These are phyloP conservation scores for Ceratobasidium sp. DNA, from an alignment of 1,284 basidiomycete genomes.

Conservation along the genomic window DNA sequence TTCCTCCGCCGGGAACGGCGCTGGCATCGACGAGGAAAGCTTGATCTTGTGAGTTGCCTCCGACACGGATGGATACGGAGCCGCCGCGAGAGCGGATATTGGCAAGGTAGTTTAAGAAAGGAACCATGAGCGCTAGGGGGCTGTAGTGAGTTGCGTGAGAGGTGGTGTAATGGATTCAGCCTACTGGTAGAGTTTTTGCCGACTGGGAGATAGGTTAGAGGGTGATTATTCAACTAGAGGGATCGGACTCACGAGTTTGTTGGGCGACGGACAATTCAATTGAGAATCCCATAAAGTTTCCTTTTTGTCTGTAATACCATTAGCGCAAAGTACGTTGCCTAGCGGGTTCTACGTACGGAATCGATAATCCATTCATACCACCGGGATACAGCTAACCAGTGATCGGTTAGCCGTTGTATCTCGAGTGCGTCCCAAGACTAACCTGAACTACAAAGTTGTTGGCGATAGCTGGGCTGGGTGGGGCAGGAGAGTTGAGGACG, in stretches of 20 bases:
- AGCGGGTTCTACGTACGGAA: neutral
- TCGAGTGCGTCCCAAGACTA: neutral
- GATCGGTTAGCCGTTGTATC: neutral
- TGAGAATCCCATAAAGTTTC: conserved; percentile 39
- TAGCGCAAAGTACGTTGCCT: neutral
- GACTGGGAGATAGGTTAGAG: neutral
- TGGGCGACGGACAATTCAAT: conserved; percentile 40
- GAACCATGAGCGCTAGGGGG: conserved; percentile 41
- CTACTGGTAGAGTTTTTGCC: conserved; percentile 26
- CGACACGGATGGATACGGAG: conserved; percentile 40
- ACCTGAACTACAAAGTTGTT: conserved; percentile 18
- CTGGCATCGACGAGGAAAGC: conserved; percentile 17
- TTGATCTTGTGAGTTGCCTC: conserved; percentile 47
- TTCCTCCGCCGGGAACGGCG: conserved; percentile 9
- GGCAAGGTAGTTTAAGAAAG: conserved; percentile 48
- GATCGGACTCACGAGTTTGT: neutral
- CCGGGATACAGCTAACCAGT: conserved; percentile 36
- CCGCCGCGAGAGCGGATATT: conserved; percentile 38
- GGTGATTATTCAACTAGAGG: neutral
- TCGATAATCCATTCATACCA: conserved; percentile 34
- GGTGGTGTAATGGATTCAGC: neutral
- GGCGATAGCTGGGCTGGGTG: conserved; percentile 30
- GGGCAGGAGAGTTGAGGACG: conserved; percentile 23
- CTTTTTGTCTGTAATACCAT: conserved; percentile 15
- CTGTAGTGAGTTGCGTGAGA: neutral